Evolutionary conservation across 2,329 filamentous ascomycete genomes (phyloP), one percentile per base, ranked within the genome.

Genomic region (Alternaria ventricosa): DNA sequence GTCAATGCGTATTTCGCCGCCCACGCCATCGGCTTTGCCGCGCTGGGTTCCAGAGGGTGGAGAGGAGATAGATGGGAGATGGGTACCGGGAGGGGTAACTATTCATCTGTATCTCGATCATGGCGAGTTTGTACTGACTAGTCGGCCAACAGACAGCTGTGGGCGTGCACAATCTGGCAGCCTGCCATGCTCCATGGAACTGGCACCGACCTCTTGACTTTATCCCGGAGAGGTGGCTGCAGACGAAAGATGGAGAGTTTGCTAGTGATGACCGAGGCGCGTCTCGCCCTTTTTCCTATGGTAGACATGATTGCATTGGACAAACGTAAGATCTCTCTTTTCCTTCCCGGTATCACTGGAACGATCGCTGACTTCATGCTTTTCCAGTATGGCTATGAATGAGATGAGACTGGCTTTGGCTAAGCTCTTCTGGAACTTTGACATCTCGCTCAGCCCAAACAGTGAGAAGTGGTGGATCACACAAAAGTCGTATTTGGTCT

Each of bases 41-140:
- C 55, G 55, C 30, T 57, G 55, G 55, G 55, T 57, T 27, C 55
- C 45, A 28, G 45, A 57, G 15, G 55, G 55, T 15, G 55, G 55
- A 49, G 55, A 57, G 5, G 55, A 57, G 45, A 57, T 57, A 43
- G 55, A 57, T 15, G 55, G 55, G 10, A 57, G 23, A 57, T 50
- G 30, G 55, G 36, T 57, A 43, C 55, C 55, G 22, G 55, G 55
- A 22, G 55, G 55, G 9, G 55, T 57, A 50, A 43, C 45, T 57
- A 15, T 22, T 12, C n/a, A 2, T 15, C 43, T 43, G 9, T 7
- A 15, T 50, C 11, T 25, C 49, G 30, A 22, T 22, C 30, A n/a
- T 43, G 11, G 30, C 27, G 45, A 57, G 10, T n/a, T 43, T 50
- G 22, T 20, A 25, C 45, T 57, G 30, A 57, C 45, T 7, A 50